These are phyloP conservation scores for Kwoniella heveanensis DNA, from an alignment of 768 basidiomycete species.

Conservation along the genomic window DNA sequence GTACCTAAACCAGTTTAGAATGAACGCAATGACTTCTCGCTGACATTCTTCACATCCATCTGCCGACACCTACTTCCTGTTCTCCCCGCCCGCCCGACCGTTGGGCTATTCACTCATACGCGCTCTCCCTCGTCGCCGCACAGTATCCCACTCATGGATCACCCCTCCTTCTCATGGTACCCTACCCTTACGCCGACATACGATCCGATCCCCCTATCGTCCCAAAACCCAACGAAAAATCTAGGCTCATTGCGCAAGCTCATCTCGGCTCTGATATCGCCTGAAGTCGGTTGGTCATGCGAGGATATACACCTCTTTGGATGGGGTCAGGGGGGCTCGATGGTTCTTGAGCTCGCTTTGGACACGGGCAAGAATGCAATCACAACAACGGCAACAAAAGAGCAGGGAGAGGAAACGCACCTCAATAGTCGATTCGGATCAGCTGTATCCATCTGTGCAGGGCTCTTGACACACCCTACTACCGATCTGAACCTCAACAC, in stretches of 20 bases:
- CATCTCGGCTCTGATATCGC: constrained; percentile 29
- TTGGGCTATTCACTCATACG: neutral
- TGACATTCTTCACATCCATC: too few species aligned
- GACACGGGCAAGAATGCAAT: constrained; percentile 23
- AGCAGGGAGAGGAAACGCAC: neutral
- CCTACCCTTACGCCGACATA: constrained; percentile 43
- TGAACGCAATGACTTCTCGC: too few species aligned
- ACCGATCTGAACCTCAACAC: constrained; percentile 26
- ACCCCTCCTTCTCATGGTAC: constrained; percentile 48
- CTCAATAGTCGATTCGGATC: constrained; percentile 33
- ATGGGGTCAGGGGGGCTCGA: constrained; percentile 53
- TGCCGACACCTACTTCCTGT: too few species aligned
- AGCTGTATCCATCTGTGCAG: constrained; percentile 40
- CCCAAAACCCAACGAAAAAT: constrained; percentile 32
- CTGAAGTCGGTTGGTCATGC: constrained; percentile 38
- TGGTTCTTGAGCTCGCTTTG: constrained; percentile 44
- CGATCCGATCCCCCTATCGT: constrained; percentile 37
- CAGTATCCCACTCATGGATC: constrained; percentile 47
- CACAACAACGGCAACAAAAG: neutral
- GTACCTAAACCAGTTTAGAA: too few species aligned
- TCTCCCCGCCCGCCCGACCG: too few species aligned
- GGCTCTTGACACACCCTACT: constrained; percentile 40
- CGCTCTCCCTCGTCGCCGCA: neutral
- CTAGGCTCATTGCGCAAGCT: constrained; percentile 29
- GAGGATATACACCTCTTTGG: constrained; percentile 52